These are phyloP conservation scores for Helotiales sp. DNA, from an alignment of 2,329 filamentous ascomycete species.

Conservation along the genomic window DNA sequence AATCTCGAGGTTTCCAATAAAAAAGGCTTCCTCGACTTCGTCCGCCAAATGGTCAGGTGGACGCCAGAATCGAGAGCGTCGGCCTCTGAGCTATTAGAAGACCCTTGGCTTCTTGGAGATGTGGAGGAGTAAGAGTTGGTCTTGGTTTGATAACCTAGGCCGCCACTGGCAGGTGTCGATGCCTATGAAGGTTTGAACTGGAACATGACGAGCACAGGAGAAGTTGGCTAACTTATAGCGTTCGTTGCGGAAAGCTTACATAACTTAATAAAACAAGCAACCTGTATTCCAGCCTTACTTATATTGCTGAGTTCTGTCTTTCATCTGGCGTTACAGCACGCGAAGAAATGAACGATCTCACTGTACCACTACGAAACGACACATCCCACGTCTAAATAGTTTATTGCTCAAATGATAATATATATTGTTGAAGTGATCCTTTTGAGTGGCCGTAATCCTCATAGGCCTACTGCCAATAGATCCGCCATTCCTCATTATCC, in stretches of 20 bases:
- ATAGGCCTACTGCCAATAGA: too few species aligned
- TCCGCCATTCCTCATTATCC: too few species aligned
- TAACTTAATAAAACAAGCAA: background rate
- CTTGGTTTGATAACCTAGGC: constrained; percentile 1
- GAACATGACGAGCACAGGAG: background rate
- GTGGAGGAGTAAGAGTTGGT: constrained; percentile 16
- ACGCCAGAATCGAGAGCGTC: constrained; percentile 27
- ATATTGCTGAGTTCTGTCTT: background rate
- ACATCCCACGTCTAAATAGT: background rate
- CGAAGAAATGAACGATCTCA: background rate
- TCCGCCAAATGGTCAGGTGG: constrained; percentile 27
- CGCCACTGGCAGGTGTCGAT: background rate
- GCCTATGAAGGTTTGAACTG: constrained; percentile 4
- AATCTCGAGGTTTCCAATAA: constrained; percentile 24
- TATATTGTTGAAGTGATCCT: too few species aligned
- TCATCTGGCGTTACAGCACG: background rate
- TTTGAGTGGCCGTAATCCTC: too few species aligned
- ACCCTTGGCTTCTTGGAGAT: constrained; percentile 24
- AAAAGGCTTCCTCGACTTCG: constrained; percentile 25
- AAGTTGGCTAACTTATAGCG: background rate
- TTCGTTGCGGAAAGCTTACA: background rate
- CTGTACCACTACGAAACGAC: background rate
- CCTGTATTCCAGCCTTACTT: background rate
- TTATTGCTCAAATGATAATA: background rate
- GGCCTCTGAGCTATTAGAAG: constrained; percentile 25